A percentile compares a stretch with the other conserved stretches of the same genome.
Evolutionary conservation across 1,284 basidiomycete species (phyloP).

Genomic region (Microbotryum violaceum): DNA sequence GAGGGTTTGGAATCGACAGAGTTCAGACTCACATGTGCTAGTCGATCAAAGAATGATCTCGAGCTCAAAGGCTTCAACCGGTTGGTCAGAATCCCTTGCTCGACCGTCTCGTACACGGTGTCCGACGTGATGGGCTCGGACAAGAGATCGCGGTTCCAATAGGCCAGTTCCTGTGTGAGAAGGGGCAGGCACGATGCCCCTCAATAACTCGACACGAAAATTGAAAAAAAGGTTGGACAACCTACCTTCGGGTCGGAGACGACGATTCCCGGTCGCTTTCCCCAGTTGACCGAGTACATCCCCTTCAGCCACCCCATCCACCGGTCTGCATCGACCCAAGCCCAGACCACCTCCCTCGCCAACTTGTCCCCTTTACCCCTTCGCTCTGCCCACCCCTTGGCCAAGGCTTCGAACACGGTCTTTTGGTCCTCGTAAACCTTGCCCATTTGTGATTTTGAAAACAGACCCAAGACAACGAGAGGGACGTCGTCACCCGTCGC

Average conservation of each 20-base stretch:
- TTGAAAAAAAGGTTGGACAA: slow-evolving; percentile 15
- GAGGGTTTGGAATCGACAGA: neutral
- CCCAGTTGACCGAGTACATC: slow-evolving; percentile 62
- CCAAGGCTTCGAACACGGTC: slow-evolving; percentile 49
- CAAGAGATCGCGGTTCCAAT: slow-evolving; percentile 54
- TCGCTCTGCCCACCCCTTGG: slow-evolving; percentile 55
- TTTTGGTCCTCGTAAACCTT: slow-evolving; percentile 41
- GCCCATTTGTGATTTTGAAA: slow-evolving; percentile 4
- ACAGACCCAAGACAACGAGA: slow-evolving; percentile 47
- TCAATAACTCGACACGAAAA: neutral
- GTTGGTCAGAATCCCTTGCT: slow-evolving; percentile 54
- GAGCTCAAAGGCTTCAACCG: slow-evolving; percentile 49
- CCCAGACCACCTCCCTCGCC: slow-evolving; percentile 63
- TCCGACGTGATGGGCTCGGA: slow-evolving; percentile 54
- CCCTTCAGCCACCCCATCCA: slow-evolving; percentile 81
- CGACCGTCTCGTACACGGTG: slow-evolving; percentile 62
- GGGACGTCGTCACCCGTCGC: slow-evolving; percentile 46
- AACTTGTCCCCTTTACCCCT: slow-evolving; percentile 31
- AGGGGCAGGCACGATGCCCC: neutral
- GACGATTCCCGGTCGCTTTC: slow-evolving; percentile 54
- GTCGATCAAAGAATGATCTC: slow-evolving; percentile 40
- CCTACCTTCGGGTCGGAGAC: slow-evolving; percentile 71
- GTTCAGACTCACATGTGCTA: slow-evolving; percentile 33
- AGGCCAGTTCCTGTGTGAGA: slow-evolving; percentile 53
- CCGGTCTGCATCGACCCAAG: slow-evolving; percentile 70